These are phyloP conservation scores for Bruguiera sexangula DNA, from an alignment of 345 rosid species.

Conservation along the genomic window DNA sequence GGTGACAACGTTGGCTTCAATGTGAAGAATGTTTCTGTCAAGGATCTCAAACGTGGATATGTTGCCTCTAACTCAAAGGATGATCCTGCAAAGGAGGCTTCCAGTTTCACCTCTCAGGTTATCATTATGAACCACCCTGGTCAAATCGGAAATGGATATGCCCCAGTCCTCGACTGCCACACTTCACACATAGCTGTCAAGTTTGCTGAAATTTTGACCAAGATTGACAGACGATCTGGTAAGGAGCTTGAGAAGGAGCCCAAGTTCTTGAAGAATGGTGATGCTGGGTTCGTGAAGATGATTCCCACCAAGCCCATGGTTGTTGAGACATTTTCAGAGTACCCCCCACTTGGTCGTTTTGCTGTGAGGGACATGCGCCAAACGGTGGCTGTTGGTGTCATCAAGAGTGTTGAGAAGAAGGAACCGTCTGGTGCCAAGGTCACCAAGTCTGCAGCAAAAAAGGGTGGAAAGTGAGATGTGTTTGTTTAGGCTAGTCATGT, in stretches of 20 bases:
- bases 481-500: neutral
- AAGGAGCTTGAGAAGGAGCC: constrained; percentile 46
- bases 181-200: constrained; percentile 34
- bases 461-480: constrained; percentile 9
- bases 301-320: constrained; percentile 37
- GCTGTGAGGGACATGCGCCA: constrained; percentile 38
- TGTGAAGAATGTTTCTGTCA: constrained; percentile 42
- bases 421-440: constrained; percentile 35
- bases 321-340: constrained; percentile 30
- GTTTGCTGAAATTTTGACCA: constrained; percentile 35
- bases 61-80: constrained; percentile 44
- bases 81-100: constrained; percentile 42
- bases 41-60: constrained; percentile 42
- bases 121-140: constrained; percentile 49
- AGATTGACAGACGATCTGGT: constrained; percentile 39
- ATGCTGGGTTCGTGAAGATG: constrained; percentile 37
- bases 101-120: constrained; percentile 37
- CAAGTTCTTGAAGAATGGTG: constrained; percentile 43
- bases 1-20: constrained; percentile 45
- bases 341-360: constrained; percentile 40
- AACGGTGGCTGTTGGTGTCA: constrained; percentile 38
- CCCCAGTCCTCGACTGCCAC: constrained; percentile 33
- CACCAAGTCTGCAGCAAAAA: constrained; percentile 32
- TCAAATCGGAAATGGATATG: constrained; percentile 35
- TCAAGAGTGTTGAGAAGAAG: constrained; percentile 38